Evolutionary conservation across 345 rosid genomes (phyloP), one percentile per base, ranked within the genome.

Genomic region (Fremontodendron californicum): DNA sequence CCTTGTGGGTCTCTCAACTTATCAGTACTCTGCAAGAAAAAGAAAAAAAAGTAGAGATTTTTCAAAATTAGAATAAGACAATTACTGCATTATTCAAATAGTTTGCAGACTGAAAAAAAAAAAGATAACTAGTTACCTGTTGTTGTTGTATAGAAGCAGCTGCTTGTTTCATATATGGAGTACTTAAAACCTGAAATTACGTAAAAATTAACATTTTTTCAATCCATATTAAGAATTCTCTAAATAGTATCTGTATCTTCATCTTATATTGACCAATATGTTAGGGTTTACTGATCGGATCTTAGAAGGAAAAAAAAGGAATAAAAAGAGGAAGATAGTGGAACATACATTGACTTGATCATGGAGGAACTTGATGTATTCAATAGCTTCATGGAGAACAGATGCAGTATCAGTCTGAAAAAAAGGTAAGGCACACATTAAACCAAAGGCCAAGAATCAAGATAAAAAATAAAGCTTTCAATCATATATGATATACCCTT

Each of bases 371-470:
- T 85, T 92, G 87, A 94, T 91, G 84, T 90, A 91, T 45, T 88
- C 91, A 48, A 94, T 81, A 9, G 97, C 97, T 86, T 92, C 98
- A 52, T 94, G 86, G 37, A 94, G 98, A 72, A 94, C 98, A 33
- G 98, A 94, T 71, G 97, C 98, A 18, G 97, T 94, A 88, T 94
- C 98, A 39, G 93, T 94, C 98, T 94, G 90, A 62, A 77, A 48
- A 3, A 80, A 72, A 71, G 66, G 18, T 12, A 33, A 16, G 49
- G 10, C 45, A 25, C 33, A 31, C 8, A 72, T 79, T 43, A 73
- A 72, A 4, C 43, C 55, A 55, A 65, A 58, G 21, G 42, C 65
- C 27, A 45, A 55, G 29, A 21, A 21, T 71, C n/a, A n/a, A n/a
- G n/a, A n/a, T n/a, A n/a, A 49, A 69, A 75, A 71, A 65, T 71